Evolutionary conservation across 2,329 filamentous ascomycete species (phyloP).

Genomic region (Exophiala xenobiotica): DNA sequence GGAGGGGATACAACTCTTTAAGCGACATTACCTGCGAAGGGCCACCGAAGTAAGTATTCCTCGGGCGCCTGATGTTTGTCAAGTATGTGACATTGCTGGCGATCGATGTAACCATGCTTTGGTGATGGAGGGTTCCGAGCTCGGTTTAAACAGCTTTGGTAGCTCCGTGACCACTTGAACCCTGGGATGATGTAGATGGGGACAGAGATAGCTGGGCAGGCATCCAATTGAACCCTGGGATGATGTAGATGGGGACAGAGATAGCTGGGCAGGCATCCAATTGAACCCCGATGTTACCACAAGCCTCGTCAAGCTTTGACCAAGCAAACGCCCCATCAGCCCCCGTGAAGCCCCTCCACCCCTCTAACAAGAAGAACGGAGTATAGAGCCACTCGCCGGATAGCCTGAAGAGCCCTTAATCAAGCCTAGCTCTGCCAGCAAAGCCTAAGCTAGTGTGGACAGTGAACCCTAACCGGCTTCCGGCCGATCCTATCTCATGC

Average conservation of each 20-base stretch:
- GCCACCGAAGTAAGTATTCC: neutral
- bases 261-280: neutral
- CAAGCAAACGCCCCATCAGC: neutral
- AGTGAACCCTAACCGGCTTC: no score
- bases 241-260: neutral
- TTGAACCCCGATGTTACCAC: neutral
- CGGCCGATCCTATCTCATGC: no score
- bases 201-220: neutral
- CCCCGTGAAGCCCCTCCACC: neutral
- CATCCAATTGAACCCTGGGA: neutral
- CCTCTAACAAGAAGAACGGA: no score
- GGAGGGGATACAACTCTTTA: no score
- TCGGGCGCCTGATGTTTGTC: neutral
- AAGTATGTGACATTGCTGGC: no score
- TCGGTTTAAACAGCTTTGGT: no score
- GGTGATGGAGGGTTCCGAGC: neutral
- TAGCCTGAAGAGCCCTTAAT: no score
- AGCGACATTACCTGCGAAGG: no score
- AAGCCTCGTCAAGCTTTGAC: conserved; percentile 11
- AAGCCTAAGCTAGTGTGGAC: no score
- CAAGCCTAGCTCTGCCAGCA: no score
- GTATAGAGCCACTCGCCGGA: no score
- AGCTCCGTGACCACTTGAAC: neutral
- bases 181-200: neutral
- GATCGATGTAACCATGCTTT: conserved; percentile 4